Evolutionary conservation across 345 rosid genomes (phyloP), one percentile per base, ranked within the genome.

Genomic region (Alliaria petiolata): DNA sequence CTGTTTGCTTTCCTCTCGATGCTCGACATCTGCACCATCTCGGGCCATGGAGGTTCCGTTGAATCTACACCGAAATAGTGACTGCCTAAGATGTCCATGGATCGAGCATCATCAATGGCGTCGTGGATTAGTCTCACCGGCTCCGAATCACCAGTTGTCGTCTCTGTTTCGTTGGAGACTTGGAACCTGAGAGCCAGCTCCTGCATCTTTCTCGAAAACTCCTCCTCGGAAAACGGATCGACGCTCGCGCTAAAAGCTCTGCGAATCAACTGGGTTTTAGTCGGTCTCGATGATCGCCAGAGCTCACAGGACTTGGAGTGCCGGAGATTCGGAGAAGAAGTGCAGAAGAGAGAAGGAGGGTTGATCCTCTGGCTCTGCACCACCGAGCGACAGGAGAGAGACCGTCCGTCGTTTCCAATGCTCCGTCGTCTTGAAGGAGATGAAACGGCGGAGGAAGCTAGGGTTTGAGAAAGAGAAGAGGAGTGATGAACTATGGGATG

Each of bases 1-100:
- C 95, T 86, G 80, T 86, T 95, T 2, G 96, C 96, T 79, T 88
- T 95, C 81, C 97, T 82, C 72, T 91, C 93, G 19, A 93, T 82
- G 78, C 65, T 85, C 16, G 85, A 71, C 72, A 72, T 81, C 9
- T 83, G 85, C 5, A 76, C 63, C 50, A 81, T 82, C 62, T 83
- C 86, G 2, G 78, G 73, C 75, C 80, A 82, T 10, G 80, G 72
- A 4, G 75, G 82, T 64, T 76, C 79, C 25, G 50, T 46, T 16
- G 70, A 79, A 49, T 75, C 47, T 72, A 67, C 44, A 60, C 69
- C 17, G 72, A 64, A 54, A 39, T 56, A 13, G 10, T 49, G 26
- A 10, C 10, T 49, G 4, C 15, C 45, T 13, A n/a, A n/a, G n/a
- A n/a, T n/a, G n/a, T n/a, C n/a, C n/a, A n/a, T n/a, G n/a, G 43